phyloP scores from a whole-genome alignment of 306 rosid genomes.

The Quercus rubra region DNA sequence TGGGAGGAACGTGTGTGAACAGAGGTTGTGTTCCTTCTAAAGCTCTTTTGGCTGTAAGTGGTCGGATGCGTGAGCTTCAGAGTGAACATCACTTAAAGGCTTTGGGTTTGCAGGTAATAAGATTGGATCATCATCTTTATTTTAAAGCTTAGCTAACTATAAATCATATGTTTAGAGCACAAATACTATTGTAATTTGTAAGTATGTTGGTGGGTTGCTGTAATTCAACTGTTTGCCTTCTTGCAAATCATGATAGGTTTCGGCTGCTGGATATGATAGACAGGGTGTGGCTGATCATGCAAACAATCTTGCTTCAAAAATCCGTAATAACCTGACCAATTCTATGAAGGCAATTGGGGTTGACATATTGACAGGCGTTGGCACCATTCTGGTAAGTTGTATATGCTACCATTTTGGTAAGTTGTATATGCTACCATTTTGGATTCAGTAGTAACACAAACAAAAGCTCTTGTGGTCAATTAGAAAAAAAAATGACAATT shows the following conservation, averaged over 20 bases:
- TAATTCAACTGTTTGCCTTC: neutral
- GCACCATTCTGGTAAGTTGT: conserved; percentile 71
- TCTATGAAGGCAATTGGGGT: conserved; percentile 97
- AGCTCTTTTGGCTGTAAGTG: conserved; percentile 97
- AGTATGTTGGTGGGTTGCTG: neutral
- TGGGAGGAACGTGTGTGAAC: conserved; percentile 97
- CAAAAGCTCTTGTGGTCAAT: conserved; percentile 1
- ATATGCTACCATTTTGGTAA: conserved; percentile 21
- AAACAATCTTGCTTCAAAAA: conserved; percentile 91
- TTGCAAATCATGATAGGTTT: conserved; percentile 46
- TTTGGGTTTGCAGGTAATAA: conserved; percentile 80
- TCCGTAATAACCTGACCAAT: conserved; percentile 80
- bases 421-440: conserved; percentile 13
- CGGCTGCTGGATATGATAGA: conserved; percentile 87
- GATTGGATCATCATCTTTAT: neutral
- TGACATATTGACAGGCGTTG: conserved; percentile 88
- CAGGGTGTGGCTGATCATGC: conserved; percentile 99
- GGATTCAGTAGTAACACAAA: neutral
- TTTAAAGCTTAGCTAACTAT: neutral
- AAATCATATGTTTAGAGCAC: neutral
- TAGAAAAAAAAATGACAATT: neutral
- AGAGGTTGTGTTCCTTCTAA: conserved; percentile 98
- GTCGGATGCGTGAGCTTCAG: conserved; percentile 94
- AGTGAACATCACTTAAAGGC: conserved; percentile 87
- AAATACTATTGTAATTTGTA: neutral